Base-by-base conservation (phyloP, 352 stramenopile species). In the Phytophthora hibernalis region DNA sequence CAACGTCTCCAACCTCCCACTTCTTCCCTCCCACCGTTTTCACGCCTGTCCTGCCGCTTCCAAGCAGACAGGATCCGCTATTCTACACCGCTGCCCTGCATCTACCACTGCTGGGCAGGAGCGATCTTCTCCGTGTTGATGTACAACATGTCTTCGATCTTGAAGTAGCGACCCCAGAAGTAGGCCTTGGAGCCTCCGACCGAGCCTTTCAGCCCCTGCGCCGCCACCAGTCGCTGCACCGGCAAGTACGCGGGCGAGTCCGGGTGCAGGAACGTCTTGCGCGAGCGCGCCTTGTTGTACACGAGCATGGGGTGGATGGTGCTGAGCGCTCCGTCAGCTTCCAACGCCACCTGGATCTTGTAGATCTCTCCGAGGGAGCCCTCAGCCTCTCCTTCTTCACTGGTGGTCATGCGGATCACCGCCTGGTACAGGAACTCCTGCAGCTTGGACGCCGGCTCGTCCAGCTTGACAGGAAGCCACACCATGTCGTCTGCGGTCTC, bases 261-360 rank as follows among this genome's bases (percentile, higher is more conserved):
- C 22, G 86, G 81, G 67, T 96, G 88, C 65, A 96, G 51, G 49
- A 96, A 96, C 42, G 88, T 95, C 80, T 95, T 96, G 55, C 88
- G 86, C 47, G 83, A 80, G 38, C 88, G 85, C 47, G 82, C 74
- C 76, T 95, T 96, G 76, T 96, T 96, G 75, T 96, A 96, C 53
- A 96, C 85, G 44, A 96, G 80, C 88, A 96, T 96, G 21, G 88
- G 86, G 61, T 91, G 74, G 21, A 85, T 83, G 38, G 74, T 91
- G 59, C 83, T 91, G 11, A 91, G 70, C 43, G 79, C 60, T 5
- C 81, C 83, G 54, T 89, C 74, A 1, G 73, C 65, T 44, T 87
- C 79, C 68, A 93, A 74, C 13, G 88, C 88, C 54, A 95, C 87
- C 45, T 96, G 88, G 70, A 96, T 94, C 79, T 96, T 96, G 79